These are phyloP conservation scores for Solanum gandarillasii DNA, from an alignment of 257 asterid species.

Conservation along the genomic window DNA sequence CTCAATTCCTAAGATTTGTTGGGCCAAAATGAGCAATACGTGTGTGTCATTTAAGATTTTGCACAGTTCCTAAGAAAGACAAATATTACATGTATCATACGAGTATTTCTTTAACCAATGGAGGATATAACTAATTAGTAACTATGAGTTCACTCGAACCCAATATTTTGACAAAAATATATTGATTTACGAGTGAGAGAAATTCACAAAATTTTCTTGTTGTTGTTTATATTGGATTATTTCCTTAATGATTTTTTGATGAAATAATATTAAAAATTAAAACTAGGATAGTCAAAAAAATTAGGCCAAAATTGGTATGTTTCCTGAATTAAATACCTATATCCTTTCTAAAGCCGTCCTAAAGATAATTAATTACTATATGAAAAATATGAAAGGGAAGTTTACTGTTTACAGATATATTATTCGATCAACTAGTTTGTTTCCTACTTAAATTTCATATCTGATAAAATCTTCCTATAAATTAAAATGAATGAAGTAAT, in stretches of 20 bases:
- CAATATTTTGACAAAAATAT: neutral
- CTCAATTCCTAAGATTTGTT: neutral
- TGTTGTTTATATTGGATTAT: neutral
- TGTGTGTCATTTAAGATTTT: neutral
- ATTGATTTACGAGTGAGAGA: neutral
- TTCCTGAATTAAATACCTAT: neutral
- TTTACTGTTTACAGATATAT: too few relatives aligned
- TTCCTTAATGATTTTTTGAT: neutral
- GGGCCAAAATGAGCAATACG: neutral
- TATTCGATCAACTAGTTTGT: too few relatives aligned
- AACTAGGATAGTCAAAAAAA: neutral
- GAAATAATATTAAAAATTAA: neutral
- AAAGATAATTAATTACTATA: neutral
- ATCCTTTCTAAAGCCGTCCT: neutral
- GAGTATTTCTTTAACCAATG: neutral
- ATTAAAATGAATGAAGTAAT: neutral
- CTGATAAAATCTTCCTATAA: neutral
- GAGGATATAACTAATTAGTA: neutral
- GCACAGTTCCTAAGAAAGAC: neutral
- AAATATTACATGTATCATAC: neutral
- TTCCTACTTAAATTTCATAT: neutral
- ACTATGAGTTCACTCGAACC: fast-evolving
- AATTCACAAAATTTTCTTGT: neutral
- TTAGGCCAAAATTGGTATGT: neutral
- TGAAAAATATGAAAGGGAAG: neutral